A percentile compares a stretch with the other conserved stretches of the same genome.
Conservation (phyloP, 768 basidiomycete species). For the Hysterangium stoloniferum region DNA sequence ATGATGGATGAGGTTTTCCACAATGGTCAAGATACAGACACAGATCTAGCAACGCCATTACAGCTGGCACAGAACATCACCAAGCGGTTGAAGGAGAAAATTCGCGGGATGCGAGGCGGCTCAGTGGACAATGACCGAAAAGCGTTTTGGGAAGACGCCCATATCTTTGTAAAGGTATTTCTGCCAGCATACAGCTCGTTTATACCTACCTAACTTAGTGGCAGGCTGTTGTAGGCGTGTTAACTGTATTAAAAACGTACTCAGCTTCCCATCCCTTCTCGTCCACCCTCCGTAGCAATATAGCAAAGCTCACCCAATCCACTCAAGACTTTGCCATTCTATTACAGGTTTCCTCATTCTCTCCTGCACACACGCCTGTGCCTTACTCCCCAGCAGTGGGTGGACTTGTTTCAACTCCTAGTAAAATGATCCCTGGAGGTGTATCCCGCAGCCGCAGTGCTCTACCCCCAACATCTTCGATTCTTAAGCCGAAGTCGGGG, state of each 20-base stretch:
- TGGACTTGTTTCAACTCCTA: constrained; percentile 17
- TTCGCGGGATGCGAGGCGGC: constrained; percentile 50
- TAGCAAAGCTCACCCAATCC: constrained; percentile 70
- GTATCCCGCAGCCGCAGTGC: constrained; percentile 48
- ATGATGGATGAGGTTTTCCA: constrained; percentile 65
- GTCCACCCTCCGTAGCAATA: constrained; percentile 53
- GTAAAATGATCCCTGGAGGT: constrained; percentile 20
- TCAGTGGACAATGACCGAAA: constrained; percentile 48
- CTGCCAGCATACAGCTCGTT: not conserved
- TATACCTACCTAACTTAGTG: constrained; percentile 5
- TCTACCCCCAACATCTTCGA: constrained; percentile 32
- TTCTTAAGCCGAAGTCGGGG: constrained; percentile 29
- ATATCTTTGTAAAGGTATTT: constrained; percentile 70
- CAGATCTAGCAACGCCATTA: constrained; percentile 46
- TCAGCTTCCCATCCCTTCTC: constrained; percentile 50
- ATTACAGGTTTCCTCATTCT: constrained; percentile 77
- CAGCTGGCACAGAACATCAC: constrained; percentile 60
- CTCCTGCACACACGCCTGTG: constrained; percentile 46
- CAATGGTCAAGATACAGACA: constrained; percentile 33
- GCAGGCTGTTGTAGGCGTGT: constrained; percentile 70
- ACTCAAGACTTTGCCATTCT: constrained; percentile 86
- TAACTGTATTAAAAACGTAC: constrained; percentile 61
- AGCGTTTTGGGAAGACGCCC: constrained; percentile 67
- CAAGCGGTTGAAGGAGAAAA: constrained; percentile 47
- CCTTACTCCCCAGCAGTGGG: constrained; percentile 53